A percentile compares a stretch with the other conserved stretches of the same genome.
phyloP scores from a whole-genome alignment of 2,329 filamentous ascomycete genomes.

The Sclerotinia minor region DNA sequence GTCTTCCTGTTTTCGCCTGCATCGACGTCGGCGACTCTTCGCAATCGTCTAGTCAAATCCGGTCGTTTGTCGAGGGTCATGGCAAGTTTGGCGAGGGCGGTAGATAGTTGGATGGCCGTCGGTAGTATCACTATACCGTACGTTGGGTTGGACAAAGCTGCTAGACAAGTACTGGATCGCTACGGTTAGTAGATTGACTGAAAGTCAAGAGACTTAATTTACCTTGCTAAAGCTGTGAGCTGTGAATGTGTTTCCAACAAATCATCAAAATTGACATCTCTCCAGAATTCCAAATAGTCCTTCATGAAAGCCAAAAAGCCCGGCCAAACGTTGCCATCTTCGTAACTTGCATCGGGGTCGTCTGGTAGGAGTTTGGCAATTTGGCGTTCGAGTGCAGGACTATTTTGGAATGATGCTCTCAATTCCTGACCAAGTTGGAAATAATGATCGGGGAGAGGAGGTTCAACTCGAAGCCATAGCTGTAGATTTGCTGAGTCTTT shows the following conservation, averaged over 20 bases:
- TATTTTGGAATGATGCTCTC: conserved; percentile 53
- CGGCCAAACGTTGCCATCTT: conserved; percentile 68
- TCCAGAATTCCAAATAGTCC: conserved; percentile 77
- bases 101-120: conserved; percentile 78
- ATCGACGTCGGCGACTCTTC: conserved; percentile 50
- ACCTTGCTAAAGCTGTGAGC: conserved; percentile 75
- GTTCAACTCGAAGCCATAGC: conserved; percentile 73
- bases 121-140: conserved; percentile 81
- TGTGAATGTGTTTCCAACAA: conserved; percentile 72
- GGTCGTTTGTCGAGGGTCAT: conserved; percentile 81
- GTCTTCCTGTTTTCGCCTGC: conserved; percentile 71
- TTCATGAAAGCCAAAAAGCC: conserved; percentile 77
- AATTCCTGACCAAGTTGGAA: conserved; percentile 67
- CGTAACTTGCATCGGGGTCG: conserved; percentile 63
- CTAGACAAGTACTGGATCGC: conserved; percentile 68
- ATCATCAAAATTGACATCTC: conserved; percentile 76
- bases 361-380: conserved; percentile 65
- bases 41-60: conserved; percentile 70
- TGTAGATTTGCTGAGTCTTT: conserved; percentile 67
- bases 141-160: conserved; percentile 75
- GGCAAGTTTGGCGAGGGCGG: conserved; percentile 77
- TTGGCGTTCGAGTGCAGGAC: conserved; percentile 59
- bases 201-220: conserved; percentile 42
- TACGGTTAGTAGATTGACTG: conserved; percentile 21
- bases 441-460: conserved; percentile 67